A percentile compares a stretch with the other conserved stretches of the same genome.
Evolutionary conservation across 208 protist species (phyloP).

Genomic region (Blastocrithidia nonstop): DNA sequence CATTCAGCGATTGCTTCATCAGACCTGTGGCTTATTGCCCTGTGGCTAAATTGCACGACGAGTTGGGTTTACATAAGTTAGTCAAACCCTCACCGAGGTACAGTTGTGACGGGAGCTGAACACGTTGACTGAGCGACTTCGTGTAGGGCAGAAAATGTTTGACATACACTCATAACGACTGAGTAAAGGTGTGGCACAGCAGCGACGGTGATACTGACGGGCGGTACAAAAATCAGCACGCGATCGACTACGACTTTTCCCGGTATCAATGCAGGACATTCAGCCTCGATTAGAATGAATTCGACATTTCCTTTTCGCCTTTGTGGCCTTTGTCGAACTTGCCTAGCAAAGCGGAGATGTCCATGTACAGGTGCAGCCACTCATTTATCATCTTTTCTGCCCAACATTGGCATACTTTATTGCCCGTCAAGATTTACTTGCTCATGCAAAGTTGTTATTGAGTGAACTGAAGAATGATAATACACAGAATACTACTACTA

Average conservation of each 20-base stretch:
- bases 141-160: constrained; percentile 32
- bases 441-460: constrained; percentile 8
- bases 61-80: constrained; percentile 56
- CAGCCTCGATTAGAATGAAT: constrained; percentile 79
- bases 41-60: constrained; percentile 44
- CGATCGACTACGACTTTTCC: constrained; percentile 52
- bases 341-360: constrained; percentile 42
- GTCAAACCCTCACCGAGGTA: constrained; percentile 47
- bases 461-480: too few species aligned
- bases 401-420: constrained; percentile 24
- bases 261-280: constrained; percentile 43
- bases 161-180: constrained; percentile 55
- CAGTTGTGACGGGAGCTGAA: constrained; percentile 82
- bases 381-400: constrained; percentile 60
- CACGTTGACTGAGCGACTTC: constrained; percentile 42
- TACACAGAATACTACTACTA: too few species aligned
- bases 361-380: constrained; percentile 14
- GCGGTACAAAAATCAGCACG: constrained; percentile 44
- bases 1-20: constrained; percentile 58
- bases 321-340: constrained; percentile 60
- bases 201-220: constrained; percentile 83
- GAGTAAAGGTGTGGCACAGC: constrained; percentile 56
- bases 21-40: constrained; percentile 58
- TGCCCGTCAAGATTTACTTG: too few species aligned
- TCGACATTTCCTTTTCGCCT: constrained; percentile 52